Conservation (phyloP, 192 early-diverging fungal genomes). For the Backusella mclennaniae region DNA sequence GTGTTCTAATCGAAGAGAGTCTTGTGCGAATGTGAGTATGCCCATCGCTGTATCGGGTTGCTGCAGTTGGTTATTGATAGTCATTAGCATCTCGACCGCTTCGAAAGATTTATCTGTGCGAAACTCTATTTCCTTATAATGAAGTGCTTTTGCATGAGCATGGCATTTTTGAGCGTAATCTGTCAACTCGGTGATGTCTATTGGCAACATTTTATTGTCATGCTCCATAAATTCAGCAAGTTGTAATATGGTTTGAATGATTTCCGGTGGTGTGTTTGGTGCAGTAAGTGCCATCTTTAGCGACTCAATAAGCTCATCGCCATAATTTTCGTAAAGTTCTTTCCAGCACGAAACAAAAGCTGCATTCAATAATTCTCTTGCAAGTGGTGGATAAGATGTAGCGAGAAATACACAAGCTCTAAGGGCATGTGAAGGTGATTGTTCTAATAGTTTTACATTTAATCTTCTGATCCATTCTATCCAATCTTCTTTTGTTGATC, state of each 20-base stretch:
- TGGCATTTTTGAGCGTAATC: conserved; percentile 90
- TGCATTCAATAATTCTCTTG: conserved; percentile 92
- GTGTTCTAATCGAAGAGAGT: conserved; percentile 77
- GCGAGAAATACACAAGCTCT: conserved; percentile 88
- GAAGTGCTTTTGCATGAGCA: conserved; percentile 96
- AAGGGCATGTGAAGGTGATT: conserved; percentile 93
- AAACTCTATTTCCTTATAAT: conserved; percentile 97
- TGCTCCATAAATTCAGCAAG: conserved; percentile 99
- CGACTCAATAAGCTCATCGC: conserved; percentile 82
- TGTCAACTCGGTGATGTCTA: conserved; percentile 86
- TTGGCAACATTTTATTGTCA: conserved; percentile 92
- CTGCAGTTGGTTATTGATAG: conserved; percentile 92
- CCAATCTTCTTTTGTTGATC: conserved; percentile 94
- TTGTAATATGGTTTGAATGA: conserved; percentile 86
- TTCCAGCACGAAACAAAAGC: conserved; percentile 97
- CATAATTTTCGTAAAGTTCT: conserved; percentile 84
- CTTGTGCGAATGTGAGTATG: conserved; percentile 86
- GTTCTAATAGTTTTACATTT: conserved; percentile 87
- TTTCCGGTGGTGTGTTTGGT: conserved; percentile 84
- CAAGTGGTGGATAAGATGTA: conserved; percentile 71
- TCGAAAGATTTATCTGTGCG: conserved; percentile 75
- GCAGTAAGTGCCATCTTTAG: conserved; percentile 81
- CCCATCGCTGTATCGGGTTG: conserved; percentile 96
- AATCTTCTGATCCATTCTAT: conserved; percentile 90
- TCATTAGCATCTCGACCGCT: conserved; percentile 89